Evolutionary conservation across 1,284 basidiomycete genomes (phyloP), one percentile per base, ranked within the genome.

Genomic region (Cutaneotrichosporon cavernicola): DNA sequence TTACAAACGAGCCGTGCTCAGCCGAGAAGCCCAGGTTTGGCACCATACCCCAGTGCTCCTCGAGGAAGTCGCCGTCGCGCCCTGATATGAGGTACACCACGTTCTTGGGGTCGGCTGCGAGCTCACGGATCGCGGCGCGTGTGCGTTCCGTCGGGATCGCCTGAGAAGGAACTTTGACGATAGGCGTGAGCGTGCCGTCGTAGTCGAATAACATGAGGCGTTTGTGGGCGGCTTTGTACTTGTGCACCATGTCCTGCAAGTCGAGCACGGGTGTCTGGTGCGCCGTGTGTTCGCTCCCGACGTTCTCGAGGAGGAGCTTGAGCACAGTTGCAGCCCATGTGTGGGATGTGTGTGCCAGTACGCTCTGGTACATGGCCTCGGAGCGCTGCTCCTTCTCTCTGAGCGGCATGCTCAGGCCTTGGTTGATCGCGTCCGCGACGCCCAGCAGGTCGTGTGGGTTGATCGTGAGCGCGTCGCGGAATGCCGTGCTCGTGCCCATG

Each of bases 51-150:
- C 98, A 86, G 75, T 98, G 93, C 76, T 91, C 87, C 74, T 92
- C 89, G 32, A 99, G 84, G 86, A 99, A 99, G 58, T 83, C 89
- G 61, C 89, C 88, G 76, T 99, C 96, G n/a, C 97, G 90, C 5
- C 96, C 96, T 0, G 93, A 97, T 77, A 99, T 97, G 79, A 99
- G 92, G 83, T 93, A 99, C 63, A 98, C 92, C 49, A 97, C 74
- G 79, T 99, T 99, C 72, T 84, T 84, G 53, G 91, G 89, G 79
- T 99, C 95, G 13, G 84, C 82, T 1, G 88, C 83, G 38, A 99
- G 86, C 62, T 83, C 81, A 56, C 86, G 81, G 64, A 99, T 87
- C 1, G 91, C 90, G 52, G 85, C 83, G 31, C 96, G 86, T 18
- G 96, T 89, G 30, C 86, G 84, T 16, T 85, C 80, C 0, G 92